A percentile compares a stretch with the other conserved stretches of the same genome.
phyloP scores from a whole-genome alignment of 2,329 filamentous ascomycete species.

The Hypoxylon sp. region DNA sequence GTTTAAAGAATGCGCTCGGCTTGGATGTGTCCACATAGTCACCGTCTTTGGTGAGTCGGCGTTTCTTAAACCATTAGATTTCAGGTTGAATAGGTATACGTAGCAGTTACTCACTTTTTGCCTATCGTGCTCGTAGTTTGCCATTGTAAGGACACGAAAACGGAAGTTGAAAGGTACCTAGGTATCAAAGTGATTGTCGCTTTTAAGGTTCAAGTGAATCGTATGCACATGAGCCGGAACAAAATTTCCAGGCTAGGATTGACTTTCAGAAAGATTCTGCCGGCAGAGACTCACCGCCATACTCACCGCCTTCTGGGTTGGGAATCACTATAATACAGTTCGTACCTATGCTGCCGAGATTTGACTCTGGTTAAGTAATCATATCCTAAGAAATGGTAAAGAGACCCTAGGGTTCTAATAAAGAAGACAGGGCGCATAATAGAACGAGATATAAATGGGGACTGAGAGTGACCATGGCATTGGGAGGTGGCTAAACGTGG shows the following conservation, averaged over 20 bases:
- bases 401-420: too few relatives aligned
- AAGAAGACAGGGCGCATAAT: not conserved
- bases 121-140: constrained; percentile 47
- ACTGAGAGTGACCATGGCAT: not conserved
- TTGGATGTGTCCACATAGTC: constrained; percentile 68
- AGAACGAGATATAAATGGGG: not conserved
- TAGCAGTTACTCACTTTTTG: constrained; percentile 44
- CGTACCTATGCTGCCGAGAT: not conserved
- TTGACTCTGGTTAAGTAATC: not conserved
- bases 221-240: constrained; percentile 20
- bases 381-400: not conserved
- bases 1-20: constrained; percentile 76
- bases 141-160: constrained; percentile 36
- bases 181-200: not conserved
- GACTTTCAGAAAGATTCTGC: constrained; percentile 33
- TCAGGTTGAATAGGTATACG: not conserved
- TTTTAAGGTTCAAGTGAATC: not conserved
- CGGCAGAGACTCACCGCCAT: constrained; percentile 49
- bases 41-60: constrained; percentile 61
- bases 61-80: constrained; percentile 58
- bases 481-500: not conserved
- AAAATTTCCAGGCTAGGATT: constrained; percentile 31
- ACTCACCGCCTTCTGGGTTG: constrained; percentile 39
- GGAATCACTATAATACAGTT: not conserved
- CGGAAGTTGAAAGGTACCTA: not conserved